A percentile compares a stretch with the other conserved stretches of the same genome.
phyloP scores from a whole-genome alignment of 2,329 filamentous ascomycete genomes.

The Cladophialophora immunda region DNA sequence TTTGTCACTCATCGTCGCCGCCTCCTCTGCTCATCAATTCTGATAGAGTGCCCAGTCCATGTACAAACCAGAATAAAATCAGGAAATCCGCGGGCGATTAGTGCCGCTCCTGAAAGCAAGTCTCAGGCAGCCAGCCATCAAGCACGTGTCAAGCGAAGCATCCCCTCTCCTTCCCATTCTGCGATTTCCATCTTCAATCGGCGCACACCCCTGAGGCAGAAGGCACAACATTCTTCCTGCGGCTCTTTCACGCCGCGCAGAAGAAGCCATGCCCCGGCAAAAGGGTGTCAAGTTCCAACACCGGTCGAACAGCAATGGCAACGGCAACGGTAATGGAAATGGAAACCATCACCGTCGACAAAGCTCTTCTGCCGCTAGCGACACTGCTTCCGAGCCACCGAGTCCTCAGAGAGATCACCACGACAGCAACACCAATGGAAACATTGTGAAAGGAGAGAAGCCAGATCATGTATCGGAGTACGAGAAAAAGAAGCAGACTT shows the following conservation, averaged over 20 bases:
- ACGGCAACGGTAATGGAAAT: constrained; percentile 51
- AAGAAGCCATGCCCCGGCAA: constrained; percentile 58
- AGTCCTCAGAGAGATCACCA: constrained; percentile 55
- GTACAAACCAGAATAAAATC: neutral
- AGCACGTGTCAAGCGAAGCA: constrained; percentile 30
- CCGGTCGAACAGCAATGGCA: constrained; percentile 50
- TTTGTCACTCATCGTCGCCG: neutral
- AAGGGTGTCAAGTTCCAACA: constrained; percentile 70
- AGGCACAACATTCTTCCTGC: constrained; percentile 14
- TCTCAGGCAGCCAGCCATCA: constrained; percentile 6
- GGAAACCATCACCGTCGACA: constrained; percentile 59
- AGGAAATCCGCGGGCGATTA: neutral
- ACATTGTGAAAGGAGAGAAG: constrained; percentile 44
- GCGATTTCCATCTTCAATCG: constrained; percentile 16
- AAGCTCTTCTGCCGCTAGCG: constrained; percentile 65
- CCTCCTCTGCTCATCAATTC: neutral
- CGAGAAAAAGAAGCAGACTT: constrained; percentile 98
- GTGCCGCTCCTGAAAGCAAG: constrained; percentile 1
- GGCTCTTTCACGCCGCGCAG: constrained; percentile 4
- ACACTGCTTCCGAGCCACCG: constrained; percentile 58
- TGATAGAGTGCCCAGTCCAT: neutral
- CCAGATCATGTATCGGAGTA: constrained; percentile 71
- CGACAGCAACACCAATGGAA: constrained; percentile 42
- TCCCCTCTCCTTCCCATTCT: constrained; percentile 26
- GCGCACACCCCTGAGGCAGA: constrained; percentile 8